Base-by-base conservation (phyloP, 129 eudicot species). In the carrot (Daucus carota) region DNA sequence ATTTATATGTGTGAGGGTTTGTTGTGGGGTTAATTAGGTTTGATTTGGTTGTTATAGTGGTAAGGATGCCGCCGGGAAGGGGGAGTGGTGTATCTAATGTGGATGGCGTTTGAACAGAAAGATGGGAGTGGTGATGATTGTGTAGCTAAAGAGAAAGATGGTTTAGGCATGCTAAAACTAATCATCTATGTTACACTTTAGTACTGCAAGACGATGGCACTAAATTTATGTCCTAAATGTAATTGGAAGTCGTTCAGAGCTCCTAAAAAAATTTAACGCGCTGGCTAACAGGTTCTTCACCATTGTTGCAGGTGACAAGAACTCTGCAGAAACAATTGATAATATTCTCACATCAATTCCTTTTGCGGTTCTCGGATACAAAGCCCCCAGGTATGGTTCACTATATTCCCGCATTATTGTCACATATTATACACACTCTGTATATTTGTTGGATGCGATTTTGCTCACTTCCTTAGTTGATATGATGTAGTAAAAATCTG, bases 301-400 rank as follows among this genome's bases (percentile, higher is more conserved):
- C 34, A 54, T 8, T 13, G 47, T 69, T 80, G 78, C 71, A 92
- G 98, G 97, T 31, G 98, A 93, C 83, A 77, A 72, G 72, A 83
- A 74, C 83, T 59, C 86, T 83, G 95, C 88, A 72, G 98, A 93
- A 83, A 93, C 89, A 48, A 75, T 90, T 60, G 96, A 83, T 24
- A 93, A 93, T 65, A 87, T 93, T 29, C 88, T 93, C 70, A 93
- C 98, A 81, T 93, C 98, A 24, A 83, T 93, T 77, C 98, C 98
- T 79, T 93, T 93, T 75, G 86, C 90, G 43, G 98, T 85, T 70
- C 91, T 90, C 63, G 98, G 98, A 66, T 73, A 87, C 79, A 91
- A 87, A 72, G 86, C 95, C 73, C 98, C 98, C 80, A 93, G 98
- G 98, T 78, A 79, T 65, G 84, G 41, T 74, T 66, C 43, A 63